Conservation (phyloP, 257 asterid genomes). For the Knoxia roxburghii region DNA sequence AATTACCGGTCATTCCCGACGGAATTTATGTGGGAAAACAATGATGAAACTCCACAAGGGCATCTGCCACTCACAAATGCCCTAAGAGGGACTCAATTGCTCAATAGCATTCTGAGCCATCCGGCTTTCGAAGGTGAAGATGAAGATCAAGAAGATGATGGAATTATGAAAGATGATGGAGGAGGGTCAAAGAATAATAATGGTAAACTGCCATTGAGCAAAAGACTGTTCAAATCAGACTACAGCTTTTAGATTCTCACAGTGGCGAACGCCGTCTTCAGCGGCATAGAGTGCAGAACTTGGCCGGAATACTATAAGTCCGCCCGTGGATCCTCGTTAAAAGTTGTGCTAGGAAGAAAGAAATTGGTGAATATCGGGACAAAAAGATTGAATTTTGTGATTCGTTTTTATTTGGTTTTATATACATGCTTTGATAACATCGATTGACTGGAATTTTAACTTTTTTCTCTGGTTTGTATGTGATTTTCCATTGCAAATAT, state of each 20-base stretch:
- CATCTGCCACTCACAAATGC: constrained; percentile 93
- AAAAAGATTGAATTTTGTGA: neutral
- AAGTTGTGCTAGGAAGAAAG: constrained; percentile 4
- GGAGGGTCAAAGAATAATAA: constrained; percentile 10
- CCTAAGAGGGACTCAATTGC: constrained; percentile 69
- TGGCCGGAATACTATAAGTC: too few species aligned
- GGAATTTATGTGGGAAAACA: constrained; percentile 73
- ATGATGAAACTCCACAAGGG: constrained; percentile 55
- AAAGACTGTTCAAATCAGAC: constrained; percentile 34
- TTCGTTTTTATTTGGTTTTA: neutral
- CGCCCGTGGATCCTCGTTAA: too few species aligned
- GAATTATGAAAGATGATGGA: constrained; percentile 10
- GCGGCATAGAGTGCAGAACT: too few species aligned
- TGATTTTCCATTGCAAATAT: too few species aligned
- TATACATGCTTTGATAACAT: constrained; percentile 7
- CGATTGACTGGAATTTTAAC: neutral
- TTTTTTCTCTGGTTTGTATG: too few species aligned
- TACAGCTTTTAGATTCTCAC: constrained; percentile 39
- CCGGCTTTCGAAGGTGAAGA: constrained; percentile 55
- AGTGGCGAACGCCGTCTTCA: too few species aligned
- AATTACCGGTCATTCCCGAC: constrained; percentile 75
- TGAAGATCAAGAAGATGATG: constrained; percentile 22
- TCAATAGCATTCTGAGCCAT: constrained; percentile 47
- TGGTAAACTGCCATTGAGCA: constrained; percentile 23
- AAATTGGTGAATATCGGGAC: neutral